A percentile compares a stretch with the other conserved stretches of the same genome.
Conservation (phyloP, 306 rosid genomes). For the Coriaria nepalensis region DNA sequence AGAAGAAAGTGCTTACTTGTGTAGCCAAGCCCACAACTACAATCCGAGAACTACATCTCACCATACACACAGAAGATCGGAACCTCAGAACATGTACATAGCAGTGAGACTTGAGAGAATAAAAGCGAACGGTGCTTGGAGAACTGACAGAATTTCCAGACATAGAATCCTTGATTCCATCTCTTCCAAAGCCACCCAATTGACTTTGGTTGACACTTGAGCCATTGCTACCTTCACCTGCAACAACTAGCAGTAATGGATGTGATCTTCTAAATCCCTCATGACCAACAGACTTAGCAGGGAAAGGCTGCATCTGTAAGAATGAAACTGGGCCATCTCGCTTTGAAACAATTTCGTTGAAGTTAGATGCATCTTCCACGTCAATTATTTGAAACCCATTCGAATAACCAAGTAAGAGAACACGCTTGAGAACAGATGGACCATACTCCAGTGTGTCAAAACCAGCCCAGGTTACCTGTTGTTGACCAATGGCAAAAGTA, state of each 20-base stretch:
- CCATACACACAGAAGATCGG: conserved; percentile 70
- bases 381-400: conserved; percentile 88
- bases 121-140: conserved; percentile 75
- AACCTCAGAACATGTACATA: conserved; percentile 78
- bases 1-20: conserved; percentile 44
- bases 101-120: conserved; percentile 60
- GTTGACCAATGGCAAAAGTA: conserved; percentile 11
- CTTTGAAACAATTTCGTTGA: conserved; percentile 70
- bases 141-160: conserved; percentile 32
- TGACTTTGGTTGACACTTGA: conserved; percentile 19
- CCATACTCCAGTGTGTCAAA: conserved; percentile 66
- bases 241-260: conserved; percentile 72
- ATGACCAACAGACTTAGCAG: conserved; percentile 33
- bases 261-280: conserved; percentile 49
- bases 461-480: conserved; percentile 88
- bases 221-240: conserved; percentile 38
- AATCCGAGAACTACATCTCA: conserved; percentile 73
- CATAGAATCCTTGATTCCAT: conserved; percentile 33
- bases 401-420: conserved; percentile 72
- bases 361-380: conserved; percentile 67
- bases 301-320: conserved; percentile 78
- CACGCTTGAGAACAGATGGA: conserved; percentile 30
- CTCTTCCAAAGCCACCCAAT: too few relatives aligned
- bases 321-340: conserved; percentile 69
- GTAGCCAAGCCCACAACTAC: conserved; percentile 83